A percentile compares a stretch with the other conserved stretches of the same genome.
phyloP scores from a whole-genome alignment of 208 protist species.

The Wallacemonas sp. region DNA sequence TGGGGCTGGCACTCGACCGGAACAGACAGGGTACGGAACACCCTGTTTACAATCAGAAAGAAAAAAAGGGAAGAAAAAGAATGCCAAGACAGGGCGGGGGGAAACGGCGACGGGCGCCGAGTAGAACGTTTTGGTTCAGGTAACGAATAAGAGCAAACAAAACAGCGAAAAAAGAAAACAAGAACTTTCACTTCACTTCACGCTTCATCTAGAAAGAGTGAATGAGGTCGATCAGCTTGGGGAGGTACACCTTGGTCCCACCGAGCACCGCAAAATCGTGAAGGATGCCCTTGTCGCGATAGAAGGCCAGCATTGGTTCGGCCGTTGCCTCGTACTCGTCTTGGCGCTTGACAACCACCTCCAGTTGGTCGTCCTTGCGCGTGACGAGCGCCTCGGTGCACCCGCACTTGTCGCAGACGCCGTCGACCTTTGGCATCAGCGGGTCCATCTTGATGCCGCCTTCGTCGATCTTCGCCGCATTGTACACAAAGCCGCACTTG shows the following conservation, averaged over 20 bases:
- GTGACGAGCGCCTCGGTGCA: conserved; percentile 60
- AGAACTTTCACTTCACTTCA: not conserved
- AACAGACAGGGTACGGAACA: too few relatives aligned
- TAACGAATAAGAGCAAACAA: conserved; percentile 1
- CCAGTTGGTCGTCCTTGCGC: conserved; percentile 64
- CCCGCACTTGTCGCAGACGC: conserved; percentile 81
- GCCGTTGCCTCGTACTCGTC: conserved; percentile 64
- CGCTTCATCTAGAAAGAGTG: conserved; percentile 2
- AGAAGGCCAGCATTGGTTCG: conserved; percentile 62
- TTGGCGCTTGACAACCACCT: conserved; percentile 57
- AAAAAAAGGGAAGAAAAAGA: too few relatives aligned
- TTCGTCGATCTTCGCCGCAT: conserved; percentile 66
- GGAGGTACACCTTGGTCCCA: conserved; percentile 64
- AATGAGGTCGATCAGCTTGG: conserved; percentile 73
- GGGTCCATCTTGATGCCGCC: conserved; percentile 82
- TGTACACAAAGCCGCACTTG: conserved; percentile 80
- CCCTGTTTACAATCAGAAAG: too few relatives aligned
- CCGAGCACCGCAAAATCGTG: conserved; percentile 73
- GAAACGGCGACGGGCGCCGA: too few relatives aligned
- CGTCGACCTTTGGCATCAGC: conserved; percentile 67
- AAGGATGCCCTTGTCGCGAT: conserved; percentile 55
- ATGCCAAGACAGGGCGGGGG: too few relatives aligned
- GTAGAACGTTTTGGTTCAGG: too few relatives aligned
- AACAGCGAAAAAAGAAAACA: conserved; percentile 14
- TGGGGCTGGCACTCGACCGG: too few relatives aligned